These are phyloP conservation scores for Neonectria sp. DNA, from an alignment of 2,329 filamentous ascomycete species.

Conservation along the genomic window DNA sequence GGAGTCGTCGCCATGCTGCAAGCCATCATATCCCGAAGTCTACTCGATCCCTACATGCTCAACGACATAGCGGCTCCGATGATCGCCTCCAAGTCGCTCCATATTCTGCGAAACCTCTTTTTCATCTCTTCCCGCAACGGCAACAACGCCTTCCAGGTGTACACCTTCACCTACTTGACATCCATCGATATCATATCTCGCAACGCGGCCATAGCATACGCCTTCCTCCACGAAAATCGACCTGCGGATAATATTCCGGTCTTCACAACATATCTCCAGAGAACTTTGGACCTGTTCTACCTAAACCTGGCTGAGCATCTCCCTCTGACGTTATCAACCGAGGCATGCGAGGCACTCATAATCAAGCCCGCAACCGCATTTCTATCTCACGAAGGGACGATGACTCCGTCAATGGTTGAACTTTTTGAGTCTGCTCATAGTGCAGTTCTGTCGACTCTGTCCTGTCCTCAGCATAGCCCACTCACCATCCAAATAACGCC, in stretches of 20 bases:
- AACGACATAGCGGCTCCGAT: constrained; percentile 67
- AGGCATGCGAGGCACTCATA: constrained; percentile 79
- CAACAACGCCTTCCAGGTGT: constrained; percentile 83
- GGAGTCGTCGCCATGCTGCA: constrained; percentile 82
- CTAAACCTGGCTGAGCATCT: constrained; percentile 90
- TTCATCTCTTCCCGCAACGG: constrained; percentile 86
- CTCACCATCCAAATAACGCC: constrained; percentile 81
- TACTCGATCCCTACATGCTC: constrained; percentile 66
- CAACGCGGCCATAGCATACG: constrained; percentile 75
- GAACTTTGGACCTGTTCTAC: constrained; percentile 88
- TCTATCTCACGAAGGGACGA: constrained; percentile 65
- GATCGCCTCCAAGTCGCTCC: constrained; percentile 80
- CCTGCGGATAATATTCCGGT: constrained; percentile 54
- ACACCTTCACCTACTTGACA: constrained; percentile 86
- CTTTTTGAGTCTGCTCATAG: constrained; percentile 93
- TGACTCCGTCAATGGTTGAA: constrained; percentile 64
- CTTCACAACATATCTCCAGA: constrained; percentile 65
- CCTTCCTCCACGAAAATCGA: constrained; percentile 76
- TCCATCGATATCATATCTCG: constrained; percentile 85
- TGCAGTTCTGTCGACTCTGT: constrained; percentile 84
- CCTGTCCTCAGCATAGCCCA: constrained; percentile 81
- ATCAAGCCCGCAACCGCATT: constrained; percentile 83
- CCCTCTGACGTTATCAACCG: constrained; percentile 76
- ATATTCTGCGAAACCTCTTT: constrained; percentile 82
- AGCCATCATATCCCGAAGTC: constrained; percentile 76